Evolutionary conservation across 768 basidiomycete genomes (phyloP), one percentile per base, ranked within the genome.

Genomic region (Mrakia gelida): DNA sequence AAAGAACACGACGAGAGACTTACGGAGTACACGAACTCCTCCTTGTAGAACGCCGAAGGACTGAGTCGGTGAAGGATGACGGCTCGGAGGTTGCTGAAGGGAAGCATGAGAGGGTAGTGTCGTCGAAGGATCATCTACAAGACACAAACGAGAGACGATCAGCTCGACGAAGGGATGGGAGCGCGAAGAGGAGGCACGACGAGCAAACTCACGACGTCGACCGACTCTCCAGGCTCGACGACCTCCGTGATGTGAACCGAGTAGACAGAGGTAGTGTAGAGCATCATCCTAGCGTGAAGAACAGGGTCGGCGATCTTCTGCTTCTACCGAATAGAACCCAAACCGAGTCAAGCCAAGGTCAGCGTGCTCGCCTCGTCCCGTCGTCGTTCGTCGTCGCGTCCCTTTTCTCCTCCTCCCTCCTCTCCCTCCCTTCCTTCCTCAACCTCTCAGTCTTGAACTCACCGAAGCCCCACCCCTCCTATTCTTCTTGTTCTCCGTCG

Each of bases 211-310:
- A 59, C 59, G 59, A 78, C 72, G 54, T 78, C 77, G 0, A 78
- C 77, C 18, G 62, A 10, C 54, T 67, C 49, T 38, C 77, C 72
- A 7, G 26, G 26, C 21, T 54, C 38, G 45, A 78, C 73, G 21
- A 78, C 63, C 62, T 78, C 77, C 45, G 77, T 78, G 77, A 78
- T 78, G 54, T 78, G 72, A 1, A 73, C 71, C 30, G 30, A 45
- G 54, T 45, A 23, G 45, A 78, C 73, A 0, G 63, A 45, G 18
- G 28, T 34, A n/a, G 41, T 49, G 72, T 78, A 78, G 7, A 28
- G 26, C 45, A 32, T 13, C 38, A 75, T 45, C 38, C 74, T 56
- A 10, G 32, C 38, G 61, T 43, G 16, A 13, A n/a, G 43, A 5
- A 45, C 49, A 30, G 43, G 71, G 26, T 73, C 71, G 43, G n/a